Conservation (phyloP, 805 yeast genomes). For the Spathaspora sp. region DNA sequence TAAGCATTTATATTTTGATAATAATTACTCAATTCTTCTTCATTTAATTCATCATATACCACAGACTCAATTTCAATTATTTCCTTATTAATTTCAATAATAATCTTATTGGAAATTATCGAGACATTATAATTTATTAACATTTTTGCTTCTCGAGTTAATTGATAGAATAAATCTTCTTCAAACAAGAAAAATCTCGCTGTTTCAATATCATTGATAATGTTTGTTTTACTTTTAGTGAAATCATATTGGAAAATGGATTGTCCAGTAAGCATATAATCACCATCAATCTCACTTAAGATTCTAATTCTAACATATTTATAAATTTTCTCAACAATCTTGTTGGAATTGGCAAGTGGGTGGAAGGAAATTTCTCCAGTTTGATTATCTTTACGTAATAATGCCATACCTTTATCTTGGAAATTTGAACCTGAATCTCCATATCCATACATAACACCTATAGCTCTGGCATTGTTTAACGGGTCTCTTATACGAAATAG, state of each 20-base stretch:
- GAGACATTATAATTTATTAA: slow-evolving; percentile 68
- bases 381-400: slow-evolving; percentile 48
- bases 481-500: slow-evolving; percentile 65
- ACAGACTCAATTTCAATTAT: slow-evolving; percentile 69
- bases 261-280: slow-evolving; percentile 56
- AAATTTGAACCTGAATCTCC: slow-evolving; percentile 86
- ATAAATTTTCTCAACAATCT: slow-evolving; percentile 30
- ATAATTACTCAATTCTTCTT: slow-evolving; percentile 29
- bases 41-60: slow-evolving; percentile 38
- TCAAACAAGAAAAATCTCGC: slow-evolving; percentile 81
- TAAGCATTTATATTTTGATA: slow-evolving; percentile 28
- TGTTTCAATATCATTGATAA: slow-evolving; percentile 53
- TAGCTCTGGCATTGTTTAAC: slow-evolving; percentile 40
- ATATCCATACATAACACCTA: slow-evolving; percentile 87
- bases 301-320: slow-evolving; percentile 60
- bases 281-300: slow-evolving; percentile 51
- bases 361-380: slow-evolving; percentile 32
- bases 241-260: slow-evolving; percentile 30
- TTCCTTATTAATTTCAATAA: slow-evolving; percentile 62
- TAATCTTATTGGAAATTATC: slow-evolving; percentile 59
- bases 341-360: slow-evolving; percentile 29
- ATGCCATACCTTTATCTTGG: slow-evolving; percentile 71
- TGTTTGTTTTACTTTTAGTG: slow-evolving; percentile 12
- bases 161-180: slow-evolving; percentile 78
- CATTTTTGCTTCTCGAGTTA: slow-evolving; percentile 70